Evolutionary conservation across 768 basidiomycete genomes (phyloP), one percentile per base, ranked within the genome.

Genomic region (Tylopilus rubrobrunneus): DNA sequence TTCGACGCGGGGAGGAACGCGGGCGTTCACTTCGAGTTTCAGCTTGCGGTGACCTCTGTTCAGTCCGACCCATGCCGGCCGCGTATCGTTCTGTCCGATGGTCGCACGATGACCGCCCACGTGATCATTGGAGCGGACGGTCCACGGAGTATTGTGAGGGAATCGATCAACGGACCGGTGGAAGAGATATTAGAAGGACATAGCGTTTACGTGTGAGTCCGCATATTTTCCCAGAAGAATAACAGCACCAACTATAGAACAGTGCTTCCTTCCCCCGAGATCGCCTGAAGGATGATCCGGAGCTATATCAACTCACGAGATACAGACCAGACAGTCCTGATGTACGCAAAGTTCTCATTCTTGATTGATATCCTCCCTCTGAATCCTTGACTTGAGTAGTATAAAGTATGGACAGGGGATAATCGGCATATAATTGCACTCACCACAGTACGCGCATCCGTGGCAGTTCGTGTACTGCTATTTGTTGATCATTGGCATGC

Each of bases 41-140:
- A 78, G 58, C 55, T 71, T 19, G 58, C 68, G 15, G 78, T 79
- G 45, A 56, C 53, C 7, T 58, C 56, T 7, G 71, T 78, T 10
- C 62, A 64, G 17, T 57, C 71, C 9, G 68, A 73, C 15, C 58
- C 69, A 28, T 52, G 52, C 28, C 56, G 55, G 2, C 66, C 68
- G 4, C 62, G 68, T 5, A 68, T 77, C 3, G 62, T 66, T 3
- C 60, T 76, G 17, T 73, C 74, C 14, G 72, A 68, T 42, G 83
- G 82, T 23, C 76, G 79, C 48, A 67, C 65, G 9, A 55, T 84
- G 19, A 49, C 60, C 5, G 79, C 78, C 5, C 83, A 86, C 61
- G 67, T 85, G 33, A 68, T 86, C 46, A 74, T 86, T 17, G 84
- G 81, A 27, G 84, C 85, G 3, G 85, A 87, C 63, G 85, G 86